A percentile compares a stretch with the other conserved stretches of the same genome.
Evolutionary conservation across 257 asterid genomes (phyloP).

Genomic region (Rhazya stricta): DNA sequence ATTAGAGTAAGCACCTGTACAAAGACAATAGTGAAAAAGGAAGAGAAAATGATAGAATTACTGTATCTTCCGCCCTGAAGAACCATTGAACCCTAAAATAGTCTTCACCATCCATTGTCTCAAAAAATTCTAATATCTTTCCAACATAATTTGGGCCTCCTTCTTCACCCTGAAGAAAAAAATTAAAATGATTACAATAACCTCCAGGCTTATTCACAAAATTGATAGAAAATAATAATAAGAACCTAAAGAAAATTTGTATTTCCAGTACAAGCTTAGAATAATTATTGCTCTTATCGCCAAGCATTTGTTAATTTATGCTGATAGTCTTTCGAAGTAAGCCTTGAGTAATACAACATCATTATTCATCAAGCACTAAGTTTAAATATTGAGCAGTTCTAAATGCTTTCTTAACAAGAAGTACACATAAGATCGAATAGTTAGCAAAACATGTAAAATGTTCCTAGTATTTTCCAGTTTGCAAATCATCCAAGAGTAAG

Average conservation of each 20-base stretch:
- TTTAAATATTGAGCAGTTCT: neutral
- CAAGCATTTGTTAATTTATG: neutral
- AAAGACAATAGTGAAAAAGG: neutral
- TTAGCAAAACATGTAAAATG: neutral
- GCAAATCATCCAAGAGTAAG: neutral
- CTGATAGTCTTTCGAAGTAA: neutral
- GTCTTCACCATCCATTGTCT: slow-evolving; percentile 55
- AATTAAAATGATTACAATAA: neutral
- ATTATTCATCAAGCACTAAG: neutral
- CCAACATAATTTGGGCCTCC: slow-evolving; percentile 57
- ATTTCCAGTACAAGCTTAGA: neutral
- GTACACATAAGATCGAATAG: neutral
- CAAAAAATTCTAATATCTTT: slow-evolving; percentile 68
- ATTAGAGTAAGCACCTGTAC: neutral
- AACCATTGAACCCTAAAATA: slow-evolving; percentile 86
- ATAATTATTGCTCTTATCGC: neutral
- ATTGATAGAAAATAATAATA: neutral
- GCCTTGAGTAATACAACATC: neutral
- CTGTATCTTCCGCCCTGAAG: slow-evolving; percentile 79
- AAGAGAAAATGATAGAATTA: slow-evolving; percentile 24
- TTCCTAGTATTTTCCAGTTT: neutral
- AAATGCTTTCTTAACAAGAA: neutral
- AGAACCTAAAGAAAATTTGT: neutral
- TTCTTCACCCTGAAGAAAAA: slow-evolving; percentile 64
- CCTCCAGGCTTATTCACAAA: slow-evolving; percentile 39